These are phyloP conservation scores for Pichia sp. DNA, from an alignment of 1,139 yeast species.

Conservation along the genomic window DNA sequence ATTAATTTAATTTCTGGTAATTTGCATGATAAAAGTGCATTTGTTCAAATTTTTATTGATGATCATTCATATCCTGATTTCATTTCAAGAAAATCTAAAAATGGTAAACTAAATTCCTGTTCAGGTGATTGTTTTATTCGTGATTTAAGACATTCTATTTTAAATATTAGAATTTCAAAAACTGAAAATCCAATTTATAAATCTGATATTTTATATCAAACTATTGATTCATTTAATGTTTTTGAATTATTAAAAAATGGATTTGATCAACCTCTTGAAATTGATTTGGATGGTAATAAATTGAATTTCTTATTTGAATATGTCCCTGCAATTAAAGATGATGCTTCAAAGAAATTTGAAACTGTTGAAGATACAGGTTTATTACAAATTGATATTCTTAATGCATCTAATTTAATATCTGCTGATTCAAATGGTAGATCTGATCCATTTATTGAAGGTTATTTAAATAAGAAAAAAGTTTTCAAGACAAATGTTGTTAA, in stretches of 20 bases:
- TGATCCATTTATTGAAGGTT: slow-evolving; percentile 56
- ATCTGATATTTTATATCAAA: slow-evolving; percentile 44
- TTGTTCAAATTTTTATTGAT: slow-evolving; percentile 57
- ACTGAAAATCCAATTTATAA: slow-evolving; percentile 41
- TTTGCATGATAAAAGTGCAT: slow-evolving; percentile 41
- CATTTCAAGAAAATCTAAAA: slow-evolving; percentile 41
- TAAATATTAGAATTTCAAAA: slow-evolving; percentile 51
- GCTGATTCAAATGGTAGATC: slow-evolving; percentile 71
- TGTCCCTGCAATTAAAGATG: slow-evolving; percentile 52
- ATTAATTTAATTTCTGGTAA: slow-evolving; percentile 47
- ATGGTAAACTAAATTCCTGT: slow-evolving; percentile 38
- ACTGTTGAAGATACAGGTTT: slow-evolving; percentile 63
- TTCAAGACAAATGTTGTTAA: slow-evolving; percentile 56
- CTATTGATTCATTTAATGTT: slow-evolving; percentile 45
- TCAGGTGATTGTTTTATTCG: slow-evolving; percentile 57
- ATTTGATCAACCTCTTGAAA: slow-evolving; percentile 39
- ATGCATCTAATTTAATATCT: slow-evolving; percentile 47
- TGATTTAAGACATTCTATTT: slow-evolving; percentile 57
- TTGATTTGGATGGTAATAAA: slow-evolving; percentile 40
- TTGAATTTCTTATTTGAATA: slow-evolving; percentile 50
- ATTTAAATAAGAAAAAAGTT: slow-evolving; percentile 48
- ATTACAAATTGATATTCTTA: slow-evolving; percentile 48
- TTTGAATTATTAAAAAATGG: slow-evolving; percentile 47
- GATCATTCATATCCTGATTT: slow-evolving; percentile 58
- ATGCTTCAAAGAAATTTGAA: slow-evolving; percentile 34